Evolutionary conservation across 768 basidiomycete genomes (phyloP).

Genomic region (Mycena albidolilacea): DNA sequence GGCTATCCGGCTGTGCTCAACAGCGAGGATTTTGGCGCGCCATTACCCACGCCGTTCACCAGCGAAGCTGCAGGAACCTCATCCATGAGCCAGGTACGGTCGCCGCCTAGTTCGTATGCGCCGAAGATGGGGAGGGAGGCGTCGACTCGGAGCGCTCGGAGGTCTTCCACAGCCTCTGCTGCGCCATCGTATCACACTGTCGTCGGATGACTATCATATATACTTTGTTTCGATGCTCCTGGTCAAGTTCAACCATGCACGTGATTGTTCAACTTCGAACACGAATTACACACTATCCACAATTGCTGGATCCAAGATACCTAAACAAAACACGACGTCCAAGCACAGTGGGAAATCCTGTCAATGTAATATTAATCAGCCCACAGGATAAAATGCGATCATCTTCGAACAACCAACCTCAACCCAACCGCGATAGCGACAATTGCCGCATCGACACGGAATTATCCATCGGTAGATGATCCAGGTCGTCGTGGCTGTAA

Average conservation of each 20-base stretch:
- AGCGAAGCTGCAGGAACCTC: neutral
- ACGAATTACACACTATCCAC: too few species aligned
- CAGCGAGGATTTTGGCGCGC: constrained; percentile 7
- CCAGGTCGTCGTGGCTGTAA: neutral
- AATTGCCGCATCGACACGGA: neutral
- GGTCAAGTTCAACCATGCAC: neutral
- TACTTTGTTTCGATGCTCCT: neutral
- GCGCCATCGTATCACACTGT: constrained; percentile 33
- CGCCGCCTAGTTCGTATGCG: neutral
- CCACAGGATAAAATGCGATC: too few species aligned
- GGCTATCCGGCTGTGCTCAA: constrained; percentile 6
- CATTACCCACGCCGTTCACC: neutral
- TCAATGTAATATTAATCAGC: too few species aligned
- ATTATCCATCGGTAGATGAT: neutral
- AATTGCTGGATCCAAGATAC: too few species aligned
- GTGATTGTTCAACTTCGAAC: neutral
- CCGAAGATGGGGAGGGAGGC: neutral
- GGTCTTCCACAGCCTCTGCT: constrained; percentile 12
- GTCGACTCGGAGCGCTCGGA: neutral
- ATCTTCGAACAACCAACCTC: too few species aligned
- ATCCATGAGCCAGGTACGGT: neutral
- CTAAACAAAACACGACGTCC: too few species aligned
- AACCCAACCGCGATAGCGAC: neutral
- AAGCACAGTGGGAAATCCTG: too few species aligned
- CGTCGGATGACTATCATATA: neutral